Base-by-base conservation (phyloP, 176 grass and related monocot species). In the Dendrocalamus sinicus region DNA sequence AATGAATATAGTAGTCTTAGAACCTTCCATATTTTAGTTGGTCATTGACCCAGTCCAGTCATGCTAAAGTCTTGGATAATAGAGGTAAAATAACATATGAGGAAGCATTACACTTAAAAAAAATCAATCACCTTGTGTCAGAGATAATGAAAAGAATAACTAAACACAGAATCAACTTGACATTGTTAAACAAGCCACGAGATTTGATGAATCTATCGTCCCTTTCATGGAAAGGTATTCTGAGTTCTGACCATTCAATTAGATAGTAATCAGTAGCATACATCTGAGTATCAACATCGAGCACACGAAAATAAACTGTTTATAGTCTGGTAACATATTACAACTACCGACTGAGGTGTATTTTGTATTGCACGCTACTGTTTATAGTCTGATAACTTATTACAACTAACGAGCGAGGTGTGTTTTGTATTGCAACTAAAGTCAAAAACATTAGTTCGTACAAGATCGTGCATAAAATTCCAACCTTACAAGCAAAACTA, bases 21-120 rank as follows among this genome's bases (percentile, higher is more conserved):
- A 81, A 84, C 37, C 35, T 85, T 77, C 61, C 19, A 48, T 76
- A 75, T 23, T 70, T 65, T 84, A 81, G 44, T 77, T 71, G 39
- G 53, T 50, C 63, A 64, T 46, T 81, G 75, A 75, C 70, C 69
- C 6, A n/a, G 74, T 67, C 28, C 12, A 74, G 48, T 30, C 67
- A 41, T 60, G 58, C 48, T 63, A 11, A 28, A 28, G 23, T 81
- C n/a, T 68, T 76, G 8, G 24, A 47, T 48, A 26, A 81, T 10
- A 66, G 1, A 83, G 48, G 19, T 73, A 83, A 86, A 86, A 57
- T 67, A 70, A 72, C 32, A 82, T 30, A 52, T 76, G 54, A 58
- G 76, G 84, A 79, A 71, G 48, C 12, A 58, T 50, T 67, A 60
- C 13, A 24, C 68, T 83, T 43, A 4, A 12, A 8, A 58, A 24